Evolutionary conservation across 2,329 filamentous ascomycete species (phyloP), one percentile per base, ranked within the genome.

Genomic region (Fusarium phyllophilum): DNA sequence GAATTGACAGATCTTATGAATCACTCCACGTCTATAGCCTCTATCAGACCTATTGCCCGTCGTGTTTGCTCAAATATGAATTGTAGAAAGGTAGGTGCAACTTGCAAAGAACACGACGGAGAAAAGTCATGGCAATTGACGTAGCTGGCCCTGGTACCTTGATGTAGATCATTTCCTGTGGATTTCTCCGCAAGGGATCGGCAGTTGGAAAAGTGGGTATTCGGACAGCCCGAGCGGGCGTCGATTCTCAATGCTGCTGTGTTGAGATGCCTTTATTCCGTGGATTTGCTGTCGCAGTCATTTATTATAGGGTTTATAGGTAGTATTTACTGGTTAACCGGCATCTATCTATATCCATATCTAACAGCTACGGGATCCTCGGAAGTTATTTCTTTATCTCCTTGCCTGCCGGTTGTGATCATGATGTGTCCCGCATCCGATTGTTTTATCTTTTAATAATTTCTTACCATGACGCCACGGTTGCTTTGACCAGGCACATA

Each of bases 11-110:
- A 5, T 20, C 4, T 26, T 22, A 20, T 29, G 4, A 29, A 15
- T 5, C 2, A 0, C 12, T 20, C 11, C 0, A 24, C 6, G 3
- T 46, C 18, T 29, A 2, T 0, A 46, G 24, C 9, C 5, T 9
- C 5, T 8, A 0, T n/a, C n/a, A n/a, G n/a, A n/a, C n/a, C n/a
- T n/a, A n/a, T n/a, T n/a, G n/a, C n/a, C n/a, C n/a, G n/a, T n/a
- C n/a, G n/a, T n/a, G 24, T 15, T 46, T 46, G 8, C 24, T 5
- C 8, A 51, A 15, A 33, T 1, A 3, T 33, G 7, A 7, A 13
- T 10, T 18, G 11, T 33, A 9, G 22, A 18, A 51, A 33, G 18
- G 22, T 1, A 33, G 29, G 15, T 33, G 12, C 4, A 46, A 22
- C 24, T 46, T 46, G 22, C 18, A 51, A 8, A 12, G 8, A 51